phyloP scores from a whole-genome alignment of 108 stramenopile species.

The Pseudonitzschia multiseries region DNA sequence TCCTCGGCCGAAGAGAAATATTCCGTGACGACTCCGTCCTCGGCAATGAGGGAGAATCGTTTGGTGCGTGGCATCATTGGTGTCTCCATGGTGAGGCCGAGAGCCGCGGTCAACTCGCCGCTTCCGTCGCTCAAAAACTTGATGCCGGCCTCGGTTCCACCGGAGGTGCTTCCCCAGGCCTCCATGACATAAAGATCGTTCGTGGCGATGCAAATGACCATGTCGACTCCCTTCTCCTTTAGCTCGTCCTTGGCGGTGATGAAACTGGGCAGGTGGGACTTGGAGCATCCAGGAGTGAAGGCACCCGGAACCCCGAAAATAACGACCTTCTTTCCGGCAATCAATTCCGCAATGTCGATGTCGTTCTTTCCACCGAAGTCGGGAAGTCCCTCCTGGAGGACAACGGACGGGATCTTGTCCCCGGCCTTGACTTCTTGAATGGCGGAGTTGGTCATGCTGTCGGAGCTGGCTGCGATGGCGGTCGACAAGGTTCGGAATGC shows the following conservation, averaged over 20 bases:
- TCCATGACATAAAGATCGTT: constrained; percentile 89
- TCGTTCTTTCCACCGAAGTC: constrained; percentile 50
- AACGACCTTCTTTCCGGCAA: constrained; percentile 81
- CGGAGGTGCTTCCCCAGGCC: constrained; percentile 81
- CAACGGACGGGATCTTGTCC: constrained; percentile 64
- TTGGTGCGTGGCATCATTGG: constrained; percentile 68
- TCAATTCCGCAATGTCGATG: constrained; percentile 60
- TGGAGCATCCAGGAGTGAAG: constrained; percentile 88
- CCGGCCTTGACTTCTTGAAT: constrained; percentile 73
- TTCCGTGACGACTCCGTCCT: constrained; percentile 79
- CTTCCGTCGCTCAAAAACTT: constrained; percentile 63
- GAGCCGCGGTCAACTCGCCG: constrained; percentile 66
- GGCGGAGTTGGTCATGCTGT: constrained; percentile 1
- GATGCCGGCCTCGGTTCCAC: constrained; percentile 78
- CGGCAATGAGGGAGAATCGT: constrained; percentile 80
- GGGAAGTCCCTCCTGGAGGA: constrained; percentile 57
- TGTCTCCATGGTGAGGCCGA: constrained; percentile 71
- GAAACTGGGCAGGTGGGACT: constrained; percentile 87
- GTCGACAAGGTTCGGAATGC: background rate
- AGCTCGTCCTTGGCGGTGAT: constrained; percentile 77
- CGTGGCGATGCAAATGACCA: constrained; percentile 85
- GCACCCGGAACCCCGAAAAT: constrained; percentile 93
- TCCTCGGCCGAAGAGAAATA: constrained; percentile 70
- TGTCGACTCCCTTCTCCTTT: constrained; percentile 79
- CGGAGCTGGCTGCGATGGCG: background rate